These are phyloP conservation scores for Grosmannia huntii DNA, from an alignment of 2,329 filamentous ascomycete genomes.

Conservation along the genomic window DNA sequence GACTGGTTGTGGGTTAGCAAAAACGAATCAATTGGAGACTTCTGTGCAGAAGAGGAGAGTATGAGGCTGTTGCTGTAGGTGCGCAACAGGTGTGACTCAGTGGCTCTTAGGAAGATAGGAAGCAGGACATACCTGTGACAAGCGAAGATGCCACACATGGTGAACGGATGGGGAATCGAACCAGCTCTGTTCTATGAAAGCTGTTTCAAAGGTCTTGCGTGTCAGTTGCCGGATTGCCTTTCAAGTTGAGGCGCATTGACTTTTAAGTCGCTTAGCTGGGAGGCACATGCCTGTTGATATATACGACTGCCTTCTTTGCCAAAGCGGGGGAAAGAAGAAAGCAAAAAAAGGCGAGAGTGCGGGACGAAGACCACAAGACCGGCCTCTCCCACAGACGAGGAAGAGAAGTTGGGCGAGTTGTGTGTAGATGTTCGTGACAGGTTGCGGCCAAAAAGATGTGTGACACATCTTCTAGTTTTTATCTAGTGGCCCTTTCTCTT, in stretches of 20 bases:
- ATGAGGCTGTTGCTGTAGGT: constrained; percentile 12
- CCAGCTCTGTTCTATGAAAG: background rate
- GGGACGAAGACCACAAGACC: background rate
- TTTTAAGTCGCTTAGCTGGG: background rate
- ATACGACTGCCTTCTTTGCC: background rate
- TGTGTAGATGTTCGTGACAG: background rate
- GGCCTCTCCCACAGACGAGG: background rate
- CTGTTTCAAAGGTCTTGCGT: background rate
- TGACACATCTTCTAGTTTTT: background rate
- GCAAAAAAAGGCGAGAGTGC: background rate
- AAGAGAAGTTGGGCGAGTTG: background rate
- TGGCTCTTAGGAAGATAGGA: constrained; percentile 12
- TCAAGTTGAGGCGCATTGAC: background rate
- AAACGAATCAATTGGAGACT: background rate
- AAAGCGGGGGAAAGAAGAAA: background rate
- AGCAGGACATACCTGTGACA: constrained; percentile 65
- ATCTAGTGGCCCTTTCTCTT: background rate
- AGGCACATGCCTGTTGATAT: background rate
- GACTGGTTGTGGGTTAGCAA: constrained; percentile 32
- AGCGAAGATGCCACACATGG: constrained; percentile 94
- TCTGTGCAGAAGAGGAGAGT: background rate
- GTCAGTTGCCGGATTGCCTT: background rate
- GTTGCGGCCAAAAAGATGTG: background rate
- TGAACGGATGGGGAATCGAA: constrained; percentile 9
- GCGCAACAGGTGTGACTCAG: constrained; percentile 11